phyloP scores from a whole-genome alignment of 2,329 filamentous ascomycete species.

The Hawksworthiomyces lignivorus region DNA sequence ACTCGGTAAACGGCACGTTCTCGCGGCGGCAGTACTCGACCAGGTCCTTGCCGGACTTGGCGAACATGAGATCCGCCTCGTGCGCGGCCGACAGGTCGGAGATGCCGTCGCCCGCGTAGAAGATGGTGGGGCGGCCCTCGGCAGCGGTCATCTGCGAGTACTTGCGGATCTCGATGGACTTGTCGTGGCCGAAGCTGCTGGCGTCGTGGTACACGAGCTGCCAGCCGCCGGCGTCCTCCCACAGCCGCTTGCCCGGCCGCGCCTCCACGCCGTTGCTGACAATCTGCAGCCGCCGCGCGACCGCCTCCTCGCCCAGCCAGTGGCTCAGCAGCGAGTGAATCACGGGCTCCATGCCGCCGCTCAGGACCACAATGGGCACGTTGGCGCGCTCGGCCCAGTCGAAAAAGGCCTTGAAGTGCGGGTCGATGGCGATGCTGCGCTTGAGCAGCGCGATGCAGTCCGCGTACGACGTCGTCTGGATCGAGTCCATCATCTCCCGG shows the following conservation, averaged over 20 bases:
- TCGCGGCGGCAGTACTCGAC: slow-evolving; percentile 17
- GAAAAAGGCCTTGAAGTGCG: slow-evolving; percentile 81
- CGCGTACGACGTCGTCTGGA: slow-evolving; percentile 64
- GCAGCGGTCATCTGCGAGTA: slow-evolving; percentile 66
- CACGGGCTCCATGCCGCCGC: slow-evolving; percentile 86
- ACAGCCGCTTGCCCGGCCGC: slow-evolving; percentile 57
- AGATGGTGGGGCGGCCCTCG: slow-evolving; percentile 64
- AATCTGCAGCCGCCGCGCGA: slow-evolving; percentile 68
- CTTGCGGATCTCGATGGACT: slow-evolving; percentile 81
- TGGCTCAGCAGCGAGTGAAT: slow-evolving; percentile 76
- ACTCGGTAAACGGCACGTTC: slow-evolving; percentile 49
- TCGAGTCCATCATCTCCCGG: slow-evolving; percentile 83
- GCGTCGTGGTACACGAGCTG: slow-evolving; percentile 83
- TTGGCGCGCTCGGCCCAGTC: slow-evolving; percentile 73
- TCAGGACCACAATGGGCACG: slow-evolving; percentile 86
- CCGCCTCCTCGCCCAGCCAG: slow-evolving; percentile 68
- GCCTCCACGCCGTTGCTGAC: slow-evolving; percentile 75
- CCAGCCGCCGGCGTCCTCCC: slow-evolving; percentile 72
- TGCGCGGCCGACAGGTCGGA: slow-evolving; percentile 86
- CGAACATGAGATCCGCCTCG: slow-evolving; percentile 89
- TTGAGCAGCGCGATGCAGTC: slow-evolving; percentile 73
- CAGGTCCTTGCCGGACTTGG: slow-evolving; percentile 67
- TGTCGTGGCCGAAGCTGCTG: slow-evolving; percentile 91
- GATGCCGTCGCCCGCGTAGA: slow-evolving; percentile 93
- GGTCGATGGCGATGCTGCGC: slow-evolving; percentile 81